Conservation (phyloP, 2,329 filamentous ascomycete genomes). For the Colletotrichum falcatum region DNA sequence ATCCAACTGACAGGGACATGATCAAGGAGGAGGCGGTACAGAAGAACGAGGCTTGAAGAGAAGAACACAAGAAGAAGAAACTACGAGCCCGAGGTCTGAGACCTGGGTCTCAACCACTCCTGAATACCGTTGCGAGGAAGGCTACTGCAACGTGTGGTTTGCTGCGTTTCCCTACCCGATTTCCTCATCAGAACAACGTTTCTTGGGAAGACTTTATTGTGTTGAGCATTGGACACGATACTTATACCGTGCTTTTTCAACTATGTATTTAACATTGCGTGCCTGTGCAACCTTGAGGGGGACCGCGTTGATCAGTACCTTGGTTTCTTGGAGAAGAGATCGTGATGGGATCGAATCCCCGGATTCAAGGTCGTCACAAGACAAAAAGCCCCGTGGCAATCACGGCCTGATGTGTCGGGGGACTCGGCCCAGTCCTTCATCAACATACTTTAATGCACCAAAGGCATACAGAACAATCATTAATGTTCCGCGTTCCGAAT, state of each 20-base stretch:
- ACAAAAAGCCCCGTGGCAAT: neutral
- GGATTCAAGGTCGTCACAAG: neutral
- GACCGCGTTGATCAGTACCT: too few species aligned
- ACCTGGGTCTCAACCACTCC: neutral
- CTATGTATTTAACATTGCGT: too few species aligned
- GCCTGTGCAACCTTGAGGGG: too few species aligned
- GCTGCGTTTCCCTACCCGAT: neutral
- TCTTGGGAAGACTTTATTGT: too few species aligned
- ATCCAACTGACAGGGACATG: neutral
- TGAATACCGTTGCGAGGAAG: neutral
- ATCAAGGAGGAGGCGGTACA: neutral
- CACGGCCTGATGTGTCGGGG: neutral
- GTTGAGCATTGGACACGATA: too few species aligned
- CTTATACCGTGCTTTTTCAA: too few species aligned
- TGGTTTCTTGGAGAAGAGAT: neutral
- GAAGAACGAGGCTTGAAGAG: neutral
- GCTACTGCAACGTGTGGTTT: neutral
- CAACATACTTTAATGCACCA: neutral
- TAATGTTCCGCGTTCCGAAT: neutral
- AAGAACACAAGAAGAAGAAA: neutral
- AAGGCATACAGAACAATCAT: neutral
- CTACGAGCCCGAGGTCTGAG: neutral
- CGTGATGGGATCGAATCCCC: neutral
- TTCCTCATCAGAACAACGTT: neutral
- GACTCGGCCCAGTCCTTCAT: neutral